Evolutionary conservation across 176 grass and related monocot genomes (phyloP).

Genomic region (Dactylis glomerata): DNA sequence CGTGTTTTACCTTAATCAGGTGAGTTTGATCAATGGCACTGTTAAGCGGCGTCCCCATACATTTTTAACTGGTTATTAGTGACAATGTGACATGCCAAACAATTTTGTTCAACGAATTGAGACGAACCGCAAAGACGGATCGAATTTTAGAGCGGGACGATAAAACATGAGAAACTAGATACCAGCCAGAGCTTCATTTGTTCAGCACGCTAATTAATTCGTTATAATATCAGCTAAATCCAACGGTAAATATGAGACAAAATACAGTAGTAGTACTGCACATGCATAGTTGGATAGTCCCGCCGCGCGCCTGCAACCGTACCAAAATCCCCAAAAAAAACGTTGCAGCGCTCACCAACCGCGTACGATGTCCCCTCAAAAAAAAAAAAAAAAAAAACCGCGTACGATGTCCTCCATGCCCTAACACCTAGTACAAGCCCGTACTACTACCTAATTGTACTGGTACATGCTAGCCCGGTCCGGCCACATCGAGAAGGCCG

Average conservation of each 20-base stretch:
- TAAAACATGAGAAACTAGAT: too few species aligned
- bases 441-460: conserved; percentile 30
- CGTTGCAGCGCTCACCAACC: conserved; percentile 17
- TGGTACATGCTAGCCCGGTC: conserved; percentile 36
- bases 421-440: background rate
- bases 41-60: too few species aligned
- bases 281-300: background rate
- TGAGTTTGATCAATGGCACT: too few species aligned
- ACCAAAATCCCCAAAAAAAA: conserved; percentile 29
- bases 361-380: background rate
- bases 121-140: too few species aligned
- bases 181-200: background rate
- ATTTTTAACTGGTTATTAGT: too few species aligned
- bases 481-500: conserved; percentile 43
- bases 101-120: too few species aligned
- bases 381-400: too few species aligned
- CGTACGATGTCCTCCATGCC: background rate
- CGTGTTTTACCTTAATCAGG: too few species aligned
- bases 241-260: background rate
- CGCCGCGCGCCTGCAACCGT: conserved; percentile 14
- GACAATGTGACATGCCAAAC: too few species aligned
- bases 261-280: background rate
- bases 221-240: background rate
- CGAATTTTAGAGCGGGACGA: background rate
- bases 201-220: background rate